Conservation (phyloP, 495 filamentous ascomycete species). For the Trichocladium antarcticum region DNA sequence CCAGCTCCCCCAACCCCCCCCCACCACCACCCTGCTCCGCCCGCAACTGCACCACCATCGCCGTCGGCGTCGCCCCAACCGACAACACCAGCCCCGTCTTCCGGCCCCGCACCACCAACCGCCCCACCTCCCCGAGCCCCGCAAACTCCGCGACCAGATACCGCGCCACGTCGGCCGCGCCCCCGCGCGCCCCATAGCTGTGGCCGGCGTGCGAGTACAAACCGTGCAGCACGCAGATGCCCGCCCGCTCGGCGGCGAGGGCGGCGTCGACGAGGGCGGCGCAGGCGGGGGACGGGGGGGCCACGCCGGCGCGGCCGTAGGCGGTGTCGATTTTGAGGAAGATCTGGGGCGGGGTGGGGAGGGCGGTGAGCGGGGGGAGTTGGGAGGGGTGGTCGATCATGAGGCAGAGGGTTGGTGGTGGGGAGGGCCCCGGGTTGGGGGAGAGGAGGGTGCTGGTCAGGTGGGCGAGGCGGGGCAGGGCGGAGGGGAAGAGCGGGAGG, state of each 20-base stretch:
- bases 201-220: slow-evolving; percentile 74
- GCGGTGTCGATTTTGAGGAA: slow-evolving; percentile 76
- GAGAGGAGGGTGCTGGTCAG: slow-evolving; percentile 40
- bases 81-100: slow-evolving; percentile 46
- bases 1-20: slow-evolving; percentile 3
- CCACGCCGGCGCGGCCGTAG: slow-evolving; percentile 62
- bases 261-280: slow-evolving; percentile 40
- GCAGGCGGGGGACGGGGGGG: slow-evolving; percentile 40
- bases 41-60: slow-evolving; percentile 41
- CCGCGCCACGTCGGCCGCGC: slow-evolving; percentile 36
- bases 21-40: slow-evolving; percentile 6
- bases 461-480: slow-evolving; percentile 44
- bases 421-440: slow-evolving; percentile 10
- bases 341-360: slow-evolving; percentile 37
- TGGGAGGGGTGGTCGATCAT: slow-evolving; percentile 66
- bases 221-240: slow-evolving; percentile 44
- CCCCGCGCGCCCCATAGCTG: slow-evolving; percentile 44
- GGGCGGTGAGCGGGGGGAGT: slow-evolving; percentile 33
- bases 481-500: slow-evolving; percentile 57
- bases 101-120: slow-evolving; percentile 13
- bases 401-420: slow-evolving; percentile 41
- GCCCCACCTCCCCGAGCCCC: slow-evolving; percentile 42
- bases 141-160: slow-evolving; percentile 52
- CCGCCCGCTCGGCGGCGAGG: slow-evolving; percentile 30
- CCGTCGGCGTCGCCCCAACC: slow-evolving; percentile 74